Evolutionary conservation across 371 early-diverging fungal genomes (phyloP), one percentile per base, ranked within the genome.

Genomic region (Rhizomucor pusillus): DNA sequence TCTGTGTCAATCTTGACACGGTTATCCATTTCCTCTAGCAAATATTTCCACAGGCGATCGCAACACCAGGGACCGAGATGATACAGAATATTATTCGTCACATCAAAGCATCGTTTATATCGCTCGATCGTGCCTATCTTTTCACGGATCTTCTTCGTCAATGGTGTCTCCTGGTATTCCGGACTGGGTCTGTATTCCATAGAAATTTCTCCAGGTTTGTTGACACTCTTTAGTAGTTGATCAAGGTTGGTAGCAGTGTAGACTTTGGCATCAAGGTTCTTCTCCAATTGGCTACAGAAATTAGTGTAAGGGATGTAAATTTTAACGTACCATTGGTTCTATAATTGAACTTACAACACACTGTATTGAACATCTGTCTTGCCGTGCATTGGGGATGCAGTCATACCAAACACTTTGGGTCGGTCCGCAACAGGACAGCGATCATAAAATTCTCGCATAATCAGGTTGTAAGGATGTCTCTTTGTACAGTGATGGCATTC

Each of bases 371-470:
- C 66, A 33, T 60, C 68, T 10, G 79, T 66, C 46, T 69, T 69
- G 1, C 80, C 60, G 40, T 81, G 75, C 55, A 85, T 70, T 5
- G 97, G 94, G 5, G 93, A 94, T 2, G 97, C 96, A 0, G 97
- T 95, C 92, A 97, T 90, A 6, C 94, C 94, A 67, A 96, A 92
- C 0, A 96, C 78, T 57, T 86, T 87, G 9, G 96, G 96, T 18
- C 87, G 66, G 5, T 77, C 63, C 1, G 65, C 63, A 0, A 52
- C 50, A 0, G 73, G 71, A 22, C 77, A 70, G n/a, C 62, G 57
- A 43, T 82, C 75, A 14, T 45, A 51, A 61, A 94, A 95, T 52
- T 90, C 84, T 18, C 80, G 73, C 92, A 95, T 93, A 36, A 97
- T 88, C 29, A 84, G 65, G 54, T 89, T 86, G 69, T 90, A 95